Conservation (phyloP, 768 basidiomycete species). For the Leucogyrophana mollusca region DNA sequence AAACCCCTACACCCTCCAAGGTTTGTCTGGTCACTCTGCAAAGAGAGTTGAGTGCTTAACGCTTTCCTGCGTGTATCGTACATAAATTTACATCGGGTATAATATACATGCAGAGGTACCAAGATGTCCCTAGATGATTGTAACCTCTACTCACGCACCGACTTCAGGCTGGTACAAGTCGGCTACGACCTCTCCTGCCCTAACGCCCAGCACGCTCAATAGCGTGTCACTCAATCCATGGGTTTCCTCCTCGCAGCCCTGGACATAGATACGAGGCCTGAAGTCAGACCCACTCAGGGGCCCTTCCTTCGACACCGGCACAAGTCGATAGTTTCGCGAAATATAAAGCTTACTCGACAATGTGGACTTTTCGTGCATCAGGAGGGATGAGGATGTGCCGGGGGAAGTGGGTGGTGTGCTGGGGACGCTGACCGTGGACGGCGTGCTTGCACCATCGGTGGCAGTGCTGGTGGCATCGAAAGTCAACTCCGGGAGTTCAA, state of each 20-base stretch:
- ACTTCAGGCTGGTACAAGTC: slow-evolving; percentile 25
- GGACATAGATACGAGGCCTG: slow-evolving; percentile 30
- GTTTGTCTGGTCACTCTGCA: no score
- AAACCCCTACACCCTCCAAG: no score
- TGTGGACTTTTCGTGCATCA: slow-evolving; percentile 14
- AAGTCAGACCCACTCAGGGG: slow-evolving; percentile 1
- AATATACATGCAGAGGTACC: no score
- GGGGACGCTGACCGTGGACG: slow-evolving; percentile 6
- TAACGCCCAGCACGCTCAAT: slow-evolving; percentile 41
- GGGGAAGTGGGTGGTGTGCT: slow-evolving; percentile 14
- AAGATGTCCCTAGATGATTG: no score
- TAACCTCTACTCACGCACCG: no score
- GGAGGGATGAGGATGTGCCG: slow-evolving; percentile 20
- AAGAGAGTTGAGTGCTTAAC: no score
- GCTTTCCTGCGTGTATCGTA: no score
- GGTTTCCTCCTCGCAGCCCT: slow-evolving; percentile 36
- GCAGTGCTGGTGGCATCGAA: slow-evolving; percentile 7
- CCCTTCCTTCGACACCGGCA: slow-evolving; percentile 23
- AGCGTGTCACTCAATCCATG: slow-evolving; percentile 45
- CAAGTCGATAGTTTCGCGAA: slow-evolving; percentile 41
- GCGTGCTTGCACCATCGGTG: background rate
- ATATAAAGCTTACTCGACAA: slow-evolving; percentile 27
- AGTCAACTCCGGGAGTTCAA: slow-evolving; percentile 1
- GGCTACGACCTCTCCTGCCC: slow-evolving; percentile 45
- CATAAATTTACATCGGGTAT: no score